Evolutionary conservation across 176 grass and related monocot genomes (phyloP).

Genomic region (Oryza brachyantha): DNA sequence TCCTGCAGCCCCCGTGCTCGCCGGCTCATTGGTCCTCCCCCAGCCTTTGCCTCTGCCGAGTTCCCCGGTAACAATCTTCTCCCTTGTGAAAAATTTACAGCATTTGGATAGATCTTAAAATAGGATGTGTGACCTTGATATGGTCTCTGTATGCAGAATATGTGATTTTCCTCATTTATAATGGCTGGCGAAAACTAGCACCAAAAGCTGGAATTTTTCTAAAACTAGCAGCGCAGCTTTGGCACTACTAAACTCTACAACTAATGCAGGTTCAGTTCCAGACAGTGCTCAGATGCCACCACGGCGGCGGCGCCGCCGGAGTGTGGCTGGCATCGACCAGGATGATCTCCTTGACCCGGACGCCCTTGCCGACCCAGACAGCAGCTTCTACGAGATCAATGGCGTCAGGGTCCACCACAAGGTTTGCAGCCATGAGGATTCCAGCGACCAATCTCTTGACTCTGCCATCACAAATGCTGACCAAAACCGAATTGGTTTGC

Average conservation of each 20-base stretch:
- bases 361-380: conserved; percentile 69
- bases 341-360: conserved; percentile 65
- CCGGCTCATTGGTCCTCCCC: background rate
- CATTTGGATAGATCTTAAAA: background rate
- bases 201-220: background rate
- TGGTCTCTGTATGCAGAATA: background rate
- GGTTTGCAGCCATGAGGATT: conserved; percentile 48
- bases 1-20: background rate
- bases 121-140: background rate
- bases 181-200: background rate
- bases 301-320: conserved; percentile 27
- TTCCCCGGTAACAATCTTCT: conserved; percentile 30
- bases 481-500: conserved; percentile 27
- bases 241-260: background rate
- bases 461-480: background rate
- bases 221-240: background rate
- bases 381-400: conserved; percentile 77
- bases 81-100: background rate
- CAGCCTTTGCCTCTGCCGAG: conserved; percentile 29
- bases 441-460: conserved; percentile 22
- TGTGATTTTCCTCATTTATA: background rate
- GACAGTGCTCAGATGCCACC: conserved; percentile 37
- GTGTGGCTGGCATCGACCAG: conserved; percentile 76
- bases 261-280: conserved; percentile 21
- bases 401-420: conserved; percentile 81